These are phyloP conservation scores for Ustilago nuda DNA, from an alignment of 1,284 basidiomycete genomes.

Conservation along the genomic window DNA sequence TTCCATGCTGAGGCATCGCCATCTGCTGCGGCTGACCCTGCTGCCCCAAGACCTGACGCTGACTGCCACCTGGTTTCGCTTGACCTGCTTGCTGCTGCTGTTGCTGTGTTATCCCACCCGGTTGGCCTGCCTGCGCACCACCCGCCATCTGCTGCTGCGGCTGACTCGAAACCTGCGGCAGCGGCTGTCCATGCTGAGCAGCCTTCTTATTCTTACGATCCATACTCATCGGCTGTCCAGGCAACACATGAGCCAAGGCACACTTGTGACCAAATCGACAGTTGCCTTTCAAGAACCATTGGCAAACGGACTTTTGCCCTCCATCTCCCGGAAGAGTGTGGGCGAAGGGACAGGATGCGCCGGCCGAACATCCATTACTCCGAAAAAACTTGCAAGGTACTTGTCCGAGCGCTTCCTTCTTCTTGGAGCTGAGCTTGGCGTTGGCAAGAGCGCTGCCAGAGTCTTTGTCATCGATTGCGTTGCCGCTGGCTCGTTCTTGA, in stretches of 20 bases:
- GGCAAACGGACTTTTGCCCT: constrained; percentile 82
- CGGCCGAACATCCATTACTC: constrained; percentile 79
- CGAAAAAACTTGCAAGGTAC: constrained; percentile 99
- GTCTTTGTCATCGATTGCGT: constrained; percentile 51
- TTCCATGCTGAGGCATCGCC: constrained; percentile 19
- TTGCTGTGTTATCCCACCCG: background rate
- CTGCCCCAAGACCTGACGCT: constrained; percentile 22
- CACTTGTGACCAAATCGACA: constrained; percentile 99
- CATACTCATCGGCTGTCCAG: constrained; percentile 86
- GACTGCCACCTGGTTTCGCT: background rate
- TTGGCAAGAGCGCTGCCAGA: constrained; percentile 63
- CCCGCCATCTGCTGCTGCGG: constrained; percentile 5
- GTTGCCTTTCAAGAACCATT: constrained; percentile 88
- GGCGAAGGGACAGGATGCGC: constrained; percentile 94
- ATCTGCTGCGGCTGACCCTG: constrained; percentile 17
- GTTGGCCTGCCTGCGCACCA: constrained; percentile 8
- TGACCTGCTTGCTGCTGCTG: constrained; percentile 15
- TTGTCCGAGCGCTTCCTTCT: constrained; percentile 83
- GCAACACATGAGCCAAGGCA: constrained; percentile 82
- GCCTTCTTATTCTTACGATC: constrained; percentile 98
- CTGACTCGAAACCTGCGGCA: constrained; percentile 37
- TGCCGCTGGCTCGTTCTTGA: constrained; percentile 34
- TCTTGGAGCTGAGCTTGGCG: constrained; percentile 67
- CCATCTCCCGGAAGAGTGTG: constrained; percentile 73
- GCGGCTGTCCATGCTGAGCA: constrained; percentile 75